A percentile compares a stretch with the other conserved stretches of the same genome.
Evolutionary conservation across 2,329 filamentous ascomycete species (phyloP).

Genomic region (Fonsecaea monophora): DNA sequence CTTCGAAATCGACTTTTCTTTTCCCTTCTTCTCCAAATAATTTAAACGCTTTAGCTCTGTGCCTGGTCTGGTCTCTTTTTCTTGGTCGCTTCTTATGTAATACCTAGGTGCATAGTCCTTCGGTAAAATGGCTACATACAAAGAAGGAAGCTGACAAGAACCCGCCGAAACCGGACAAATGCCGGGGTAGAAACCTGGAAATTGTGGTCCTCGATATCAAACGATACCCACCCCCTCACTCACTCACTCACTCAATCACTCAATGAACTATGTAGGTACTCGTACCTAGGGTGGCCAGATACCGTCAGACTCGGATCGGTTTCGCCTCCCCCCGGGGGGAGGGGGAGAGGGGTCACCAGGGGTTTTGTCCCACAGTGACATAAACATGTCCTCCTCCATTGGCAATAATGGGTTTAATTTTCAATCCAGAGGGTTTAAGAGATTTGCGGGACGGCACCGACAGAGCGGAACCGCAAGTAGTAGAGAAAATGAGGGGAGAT

Average conservation of each 20-base stretch:
- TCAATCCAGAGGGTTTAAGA: not conserved
- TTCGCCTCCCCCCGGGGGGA: not conserved
- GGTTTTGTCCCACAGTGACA: not conserved
- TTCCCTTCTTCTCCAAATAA: too few species aligned
- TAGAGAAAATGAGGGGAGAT: not conserved
- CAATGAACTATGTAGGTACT: not conserved
- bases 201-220: slow-evolving; percentile 1
- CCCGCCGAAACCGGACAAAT: not conserved
- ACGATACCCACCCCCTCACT: too few species aligned
- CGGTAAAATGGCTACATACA: not conserved
- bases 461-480: slow-evolving; percentile 4
- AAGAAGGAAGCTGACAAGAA: not conserved
- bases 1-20: not conserved
- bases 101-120: not conserved
- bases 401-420: not conserved
- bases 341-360: not conserved
- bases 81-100: too few species aligned
- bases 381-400: not conserved
- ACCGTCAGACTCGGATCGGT: not conserved
- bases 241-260: not conserved
- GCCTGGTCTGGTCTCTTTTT: not conserved
- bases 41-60: too few species aligned
- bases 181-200: not conserved
- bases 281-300: not conserved
- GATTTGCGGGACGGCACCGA: not conserved